These are phyloP conservation scores for Russula ochroleuca DNA, from an alignment of 768 basidiomycete species.

Conservation along the genomic window DNA sequence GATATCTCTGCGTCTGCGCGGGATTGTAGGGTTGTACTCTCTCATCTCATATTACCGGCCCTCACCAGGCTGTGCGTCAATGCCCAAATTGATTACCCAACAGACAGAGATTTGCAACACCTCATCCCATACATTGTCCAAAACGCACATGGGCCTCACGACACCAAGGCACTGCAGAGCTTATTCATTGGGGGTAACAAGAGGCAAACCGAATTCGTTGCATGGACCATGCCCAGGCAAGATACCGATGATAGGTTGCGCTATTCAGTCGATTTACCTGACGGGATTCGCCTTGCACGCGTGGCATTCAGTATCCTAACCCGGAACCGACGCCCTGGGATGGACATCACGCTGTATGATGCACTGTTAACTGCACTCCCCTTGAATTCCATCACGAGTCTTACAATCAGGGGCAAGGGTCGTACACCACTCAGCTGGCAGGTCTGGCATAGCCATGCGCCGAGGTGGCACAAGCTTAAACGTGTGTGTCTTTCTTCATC, in stretches of 20 bases:
- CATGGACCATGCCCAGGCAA: background rate
- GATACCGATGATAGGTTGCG: background rate
- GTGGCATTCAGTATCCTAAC: background rate
- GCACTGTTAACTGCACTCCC: background rate
- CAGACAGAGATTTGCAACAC: fast-evolving
- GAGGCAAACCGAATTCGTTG: background rate
- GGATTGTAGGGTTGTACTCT: background rate
- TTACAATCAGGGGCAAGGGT: too few relatives aligned
- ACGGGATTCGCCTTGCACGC: background rate
- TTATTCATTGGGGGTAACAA: background rate
- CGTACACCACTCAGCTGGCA: too few relatives aligned
- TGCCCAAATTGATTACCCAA: background rate
- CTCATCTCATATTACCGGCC: background rate
- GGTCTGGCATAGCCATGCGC: too few relatives aligned
- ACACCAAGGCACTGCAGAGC: background rate
- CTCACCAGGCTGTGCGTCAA: background rate
- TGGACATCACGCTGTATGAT: too few relatives aligned
- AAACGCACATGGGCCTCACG: background rate
- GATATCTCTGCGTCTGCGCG: background rate
- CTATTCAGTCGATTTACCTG: background rate
- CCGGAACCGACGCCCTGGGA: too few relatives aligned
- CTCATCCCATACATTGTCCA: background rate
- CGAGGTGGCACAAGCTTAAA: too few relatives aligned
- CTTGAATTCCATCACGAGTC: too few relatives aligned
- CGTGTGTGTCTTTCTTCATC: too few relatives aligned